phyloP scores from a whole-genome alignment of 345 rosid genomes.

The Hibiscus trionum region DNA sequence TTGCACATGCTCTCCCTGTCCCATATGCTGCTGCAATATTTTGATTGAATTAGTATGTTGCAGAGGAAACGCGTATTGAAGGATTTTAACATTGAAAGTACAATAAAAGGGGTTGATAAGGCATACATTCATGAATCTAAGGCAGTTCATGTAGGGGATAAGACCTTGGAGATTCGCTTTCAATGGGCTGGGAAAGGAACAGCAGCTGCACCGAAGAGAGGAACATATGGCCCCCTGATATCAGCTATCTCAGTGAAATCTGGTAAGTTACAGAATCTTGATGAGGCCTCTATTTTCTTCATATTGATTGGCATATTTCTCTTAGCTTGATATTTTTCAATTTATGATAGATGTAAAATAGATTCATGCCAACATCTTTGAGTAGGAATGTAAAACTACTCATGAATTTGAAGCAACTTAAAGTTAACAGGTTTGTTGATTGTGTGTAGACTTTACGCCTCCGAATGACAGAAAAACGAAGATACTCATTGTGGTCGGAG shows the following conservation, averaged over 20 bases:
- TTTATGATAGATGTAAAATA: background rate
- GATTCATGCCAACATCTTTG: background rate
- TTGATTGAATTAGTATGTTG: background rate
- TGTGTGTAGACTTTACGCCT: slow-evolving; percentile 10
- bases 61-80: slow-evolving; percentile 20
- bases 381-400: no score
- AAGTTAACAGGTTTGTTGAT: background rate
- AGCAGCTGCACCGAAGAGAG: slow-evolving; percentile 22
- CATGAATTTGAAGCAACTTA: background rate
- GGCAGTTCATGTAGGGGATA: slow-evolving; percentile 6
- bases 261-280: slow-evolving; percentile 18
- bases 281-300: background rate
- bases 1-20: background rate
- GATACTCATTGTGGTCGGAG: slow-evolving; percentile 12
- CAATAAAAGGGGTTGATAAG: slow-evolving; percentile 24
- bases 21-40: no score
- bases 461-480: background rate
- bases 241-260: slow-evolving; percentile 36
- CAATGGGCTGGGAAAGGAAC: slow-evolving; percentile 43
- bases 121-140: slow-evolving; percentile 9
- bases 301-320: background rate
- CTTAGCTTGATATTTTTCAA: background rate
- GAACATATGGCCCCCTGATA: slow-evolving; percentile 38
- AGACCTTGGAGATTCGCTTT: slow-evolving; percentile 34
- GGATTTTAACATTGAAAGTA: slow-evolving; percentile 27